Percentiles rank a stretch among this genome's conserved stretches.
These are phyloP conservation scores for Herpetomonas samuelpessoai DNA, from an alignment of 208 protist genomes.

Conservation along the genomic window DNA sequence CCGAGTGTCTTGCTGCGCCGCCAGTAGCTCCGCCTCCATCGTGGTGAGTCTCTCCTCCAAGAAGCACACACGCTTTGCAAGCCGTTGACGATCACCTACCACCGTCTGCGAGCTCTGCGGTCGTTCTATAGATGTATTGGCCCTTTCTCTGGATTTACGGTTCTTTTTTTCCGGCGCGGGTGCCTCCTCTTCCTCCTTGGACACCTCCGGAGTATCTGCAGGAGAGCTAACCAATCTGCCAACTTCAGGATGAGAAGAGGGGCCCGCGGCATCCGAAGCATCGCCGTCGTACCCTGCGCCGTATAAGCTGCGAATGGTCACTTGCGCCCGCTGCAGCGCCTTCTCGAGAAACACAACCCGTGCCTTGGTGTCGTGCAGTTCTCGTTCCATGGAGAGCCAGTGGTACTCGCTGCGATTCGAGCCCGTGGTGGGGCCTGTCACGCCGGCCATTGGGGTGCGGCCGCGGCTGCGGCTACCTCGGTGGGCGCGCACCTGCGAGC, in stretches of 20 bases:
- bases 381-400: slow-evolving; percentile 21
- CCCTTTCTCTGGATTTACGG: too few relatives aligned
- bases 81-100: slow-evolving; percentile 10
- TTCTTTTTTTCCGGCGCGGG: too few relatives aligned
- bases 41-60: slow-evolving; percentile 31
- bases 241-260: too few relatives aligned
- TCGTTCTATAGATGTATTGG: too few relatives aligned
- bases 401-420: too few relatives aligned
- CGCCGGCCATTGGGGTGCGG: too few relatives aligned
- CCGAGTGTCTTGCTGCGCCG: slow-evolving; percentile 35
- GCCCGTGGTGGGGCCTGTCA: too few relatives aligned
- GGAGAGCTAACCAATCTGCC: too few relatives aligned
- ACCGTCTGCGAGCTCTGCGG: not conserved
- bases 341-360: slow-evolving; percentile 34
- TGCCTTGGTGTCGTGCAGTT: slow-evolving; percentile 26
- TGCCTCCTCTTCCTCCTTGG: not conserved
- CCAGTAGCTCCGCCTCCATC: slow-evolving; percentile 25
- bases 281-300: slow-evolving; percentile 6
- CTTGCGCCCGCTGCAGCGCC: slow-evolving; percentile 31
- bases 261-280: not conserved
- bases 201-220: not conserved
- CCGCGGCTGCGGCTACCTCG: not conserved
- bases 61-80: slow-evolving; percentile 28
- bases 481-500: not conserved
- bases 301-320: slow-evolving; percentile 20